Percentiles rank a stretch among this genome's conserved stretches.
Conservation (phyloP, 495 filamentous ascomycete species). For the Bacidia rubella region DNA sequence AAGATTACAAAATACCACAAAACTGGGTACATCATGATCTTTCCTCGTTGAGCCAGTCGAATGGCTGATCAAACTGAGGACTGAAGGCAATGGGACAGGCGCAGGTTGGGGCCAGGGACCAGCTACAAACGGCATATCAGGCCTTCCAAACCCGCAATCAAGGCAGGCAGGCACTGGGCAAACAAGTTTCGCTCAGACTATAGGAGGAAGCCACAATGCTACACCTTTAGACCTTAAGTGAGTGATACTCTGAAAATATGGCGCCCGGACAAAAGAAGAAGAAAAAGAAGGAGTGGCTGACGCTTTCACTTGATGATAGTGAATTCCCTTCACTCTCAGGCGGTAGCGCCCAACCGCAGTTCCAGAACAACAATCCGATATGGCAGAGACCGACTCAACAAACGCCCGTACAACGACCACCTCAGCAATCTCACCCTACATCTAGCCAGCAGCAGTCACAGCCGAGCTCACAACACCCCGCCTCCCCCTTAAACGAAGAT, state of each 20-base stretch:
- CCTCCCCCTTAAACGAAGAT: slow-evolving; percentile 42
- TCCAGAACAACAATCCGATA: slow-evolving; percentile 45
- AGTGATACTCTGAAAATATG: slow-evolving; percentile 34
- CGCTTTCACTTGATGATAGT: slow-evolving; percentile 27
- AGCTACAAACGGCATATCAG: slow-evolving; percentile 54
- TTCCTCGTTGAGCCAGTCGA: neutral
- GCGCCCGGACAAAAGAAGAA: neutral
- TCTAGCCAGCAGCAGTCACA: slow-evolving; percentile 39
- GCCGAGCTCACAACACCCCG: slow-evolving; percentile 35
- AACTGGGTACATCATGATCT: slow-evolving; percentile 39
- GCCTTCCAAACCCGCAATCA: slow-evolving; percentile 45
- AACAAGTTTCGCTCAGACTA: slow-evolving; percentile 69
- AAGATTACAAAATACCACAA: slow-evolving; percentile 62
- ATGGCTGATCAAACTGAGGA: slow-evolving; percentile 19
- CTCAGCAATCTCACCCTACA: slow-evolving; percentile 39
- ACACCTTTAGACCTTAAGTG: slow-evolving; percentile 71
- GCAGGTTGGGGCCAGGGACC: slow-evolving; percentile 69
- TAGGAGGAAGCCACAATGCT: slow-evolving; percentile 60
- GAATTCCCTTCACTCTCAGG: slow-evolving; percentile 78
- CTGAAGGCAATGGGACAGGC: slow-evolving; percentile 46
- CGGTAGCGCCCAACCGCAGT: slow-evolving; percentile 49
- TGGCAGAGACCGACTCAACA: slow-evolving; percentile 58
- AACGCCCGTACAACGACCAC: slow-evolving; percentile 47
- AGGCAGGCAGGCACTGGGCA: slow-evolving; percentile 43
- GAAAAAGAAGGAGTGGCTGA: neutral